These are phyloP conservation scores for Ambrosiella cleistominuta DNA, from an alignment of 2,329 filamentous ascomycete genomes.

Conservation along the genomic window DNA sequence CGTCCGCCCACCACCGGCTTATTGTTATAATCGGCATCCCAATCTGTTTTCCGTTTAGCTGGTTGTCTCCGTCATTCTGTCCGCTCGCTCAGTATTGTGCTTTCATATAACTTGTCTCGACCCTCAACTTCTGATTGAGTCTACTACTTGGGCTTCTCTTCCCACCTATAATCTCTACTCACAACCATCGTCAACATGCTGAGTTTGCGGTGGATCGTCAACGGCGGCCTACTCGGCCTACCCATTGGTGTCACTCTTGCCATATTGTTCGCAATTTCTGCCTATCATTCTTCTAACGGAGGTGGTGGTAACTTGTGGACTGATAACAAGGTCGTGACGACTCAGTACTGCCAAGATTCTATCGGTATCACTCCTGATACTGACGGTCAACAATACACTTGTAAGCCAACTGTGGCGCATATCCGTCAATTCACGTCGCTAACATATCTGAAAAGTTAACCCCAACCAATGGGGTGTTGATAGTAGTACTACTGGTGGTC, in stretches of 20 bases:
- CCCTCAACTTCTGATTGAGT: not conserved
- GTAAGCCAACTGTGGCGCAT: constrained; percentile 22
- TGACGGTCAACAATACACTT: constrained; percentile 27
- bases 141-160: not conserved
- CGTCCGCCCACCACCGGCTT: not conserved
- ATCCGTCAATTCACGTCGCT: not conserved
- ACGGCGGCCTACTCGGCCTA: constrained; percentile 30
- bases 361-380: constrained; percentile 28
- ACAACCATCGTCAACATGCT: constrained; percentile 18
- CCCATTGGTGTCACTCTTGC: constrained; percentile 33
- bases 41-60: not conserved
- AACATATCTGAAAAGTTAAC: constrained; percentile 25
- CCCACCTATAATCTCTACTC: not conserved
- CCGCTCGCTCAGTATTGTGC: not conserved
- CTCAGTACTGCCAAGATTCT: constrained; percentile 25
- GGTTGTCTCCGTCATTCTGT: not conserved
- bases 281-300: constrained; percentile 22
- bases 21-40: not conserved
- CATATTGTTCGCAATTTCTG: constrained; percentile 31
- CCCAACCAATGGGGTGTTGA: constrained; percentile 37
- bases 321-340: constrained; percentile 22
- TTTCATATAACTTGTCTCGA: not conserved
- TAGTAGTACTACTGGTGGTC: constrained; percentile 21
- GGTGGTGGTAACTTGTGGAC: constrained; percentile 29
- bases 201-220: constrained; percentile 28